A percentile compares a stretch with the other conserved stretches of the same genome.
Evolutionary conservation across 208 protist genomes (phyloP).

Genomic region (Crithidia mellificae): DNA sequence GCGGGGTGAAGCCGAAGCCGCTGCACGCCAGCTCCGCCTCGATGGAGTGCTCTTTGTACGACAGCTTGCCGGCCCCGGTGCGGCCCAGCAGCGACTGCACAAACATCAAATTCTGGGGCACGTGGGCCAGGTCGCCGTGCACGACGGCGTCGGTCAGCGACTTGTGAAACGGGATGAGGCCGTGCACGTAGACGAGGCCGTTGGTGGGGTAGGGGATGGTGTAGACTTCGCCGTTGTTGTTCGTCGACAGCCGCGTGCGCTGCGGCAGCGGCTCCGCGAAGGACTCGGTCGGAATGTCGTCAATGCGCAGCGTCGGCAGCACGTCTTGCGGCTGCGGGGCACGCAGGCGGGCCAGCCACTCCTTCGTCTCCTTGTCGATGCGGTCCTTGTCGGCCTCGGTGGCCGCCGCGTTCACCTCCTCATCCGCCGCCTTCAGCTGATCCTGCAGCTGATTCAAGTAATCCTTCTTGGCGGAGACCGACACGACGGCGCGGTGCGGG

Average conservation of each 20-base stretch:
- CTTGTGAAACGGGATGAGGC: slow-evolving; percentile 66
- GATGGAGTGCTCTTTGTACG: slow-evolving; percentile 82
- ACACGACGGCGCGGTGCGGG: slow-evolving; percentile 61
- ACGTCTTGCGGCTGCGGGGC: slow-evolving; percentile 67
- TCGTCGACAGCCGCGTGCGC: slow-evolving; percentile 19
- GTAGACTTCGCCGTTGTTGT: slow-evolving; percentile 32
- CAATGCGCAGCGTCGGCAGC: slow-evolving; percentile 77
- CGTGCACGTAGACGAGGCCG: slow-evolving; percentile 90
- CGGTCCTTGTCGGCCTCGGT: slow-evolving; percentile 56
- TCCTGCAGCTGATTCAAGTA: slow-evolving; percentile 69
- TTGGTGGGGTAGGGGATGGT: slow-evolving; percentile 82
- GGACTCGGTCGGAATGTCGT: slow-evolving; percentile 74
- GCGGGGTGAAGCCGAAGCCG: slow-evolving; percentile 73
- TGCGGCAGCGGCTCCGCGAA: slow-evolving; percentile 78
- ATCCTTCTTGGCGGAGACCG: slow-evolving; percentile 70
- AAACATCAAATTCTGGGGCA: slow-evolving; percentile 52
- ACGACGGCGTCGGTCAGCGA: slow-evolving; percentile 37
- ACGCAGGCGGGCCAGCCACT: slow-evolving; percentile 68
- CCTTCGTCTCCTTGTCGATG: slow-evolving; percentile 62
- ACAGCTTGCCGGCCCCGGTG: slow-evolving; percentile 65
- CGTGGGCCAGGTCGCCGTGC: slow-evolving; percentile 25
- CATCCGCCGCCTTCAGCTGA: slow-evolving; percentile 55
- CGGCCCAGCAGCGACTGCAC: slow-evolving; percentile 56
- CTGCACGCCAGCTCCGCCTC: slow-evolving; percentile 81
- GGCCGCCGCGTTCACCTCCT: slow-evolving; percentile 55